phyloP scores from a whole-genome alignment of 2,329 filamentous ascomycete species.

The Lecanicillium sp. region DNA sequence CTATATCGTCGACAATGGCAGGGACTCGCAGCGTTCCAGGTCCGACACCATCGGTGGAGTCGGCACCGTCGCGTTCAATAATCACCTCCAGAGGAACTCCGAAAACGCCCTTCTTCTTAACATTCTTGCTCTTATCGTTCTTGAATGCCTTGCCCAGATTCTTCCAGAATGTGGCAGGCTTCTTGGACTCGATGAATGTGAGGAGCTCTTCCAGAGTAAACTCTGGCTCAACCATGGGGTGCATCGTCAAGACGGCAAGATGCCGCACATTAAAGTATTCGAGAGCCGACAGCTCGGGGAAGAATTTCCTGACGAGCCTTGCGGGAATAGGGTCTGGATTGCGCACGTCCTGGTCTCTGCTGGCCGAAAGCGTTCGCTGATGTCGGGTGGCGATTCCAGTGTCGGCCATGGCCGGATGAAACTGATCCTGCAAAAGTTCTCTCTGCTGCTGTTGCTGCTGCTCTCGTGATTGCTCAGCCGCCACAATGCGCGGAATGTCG shows the following conservation, averaged over 20 bases:
- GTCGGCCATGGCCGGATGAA: conserved; percentile 41
- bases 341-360: conserved; percentile 42
- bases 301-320: conserved; percentile 67
- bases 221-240: conserved; percentile 79
- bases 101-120: conserved; percentile 91
- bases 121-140: conserved; percentile 66
- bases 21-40: conserved; percentile 86
- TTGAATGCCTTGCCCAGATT: conserved; percentile 97
- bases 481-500: conserved; percentile 92
- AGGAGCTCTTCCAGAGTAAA: conserved; percentile 93
- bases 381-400: conserved; percentile 54
- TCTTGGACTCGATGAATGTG: conserved; percentile 84
- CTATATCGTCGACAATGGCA: conserved; percentile 87
- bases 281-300: conserved; percentile 87
- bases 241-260: conserved; percentile 89
- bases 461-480: conserved; percentile 88
- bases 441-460: conserved; percentile 63
- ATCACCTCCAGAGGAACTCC: conserved; percentile 82
- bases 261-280: conserved; percentile 98
- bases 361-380: conserved; percentile 50
- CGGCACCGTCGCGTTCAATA: conserved; percentile 86
- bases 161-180: conserved; percentile 89
- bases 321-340: conserved; percentile 44
- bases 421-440: conserved; percentile 51
- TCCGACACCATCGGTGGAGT: conserved; percentile 95